Base-by-base conservation (phyloP, 73 alveolate species). In the Paramecium caudatum region DNA sequence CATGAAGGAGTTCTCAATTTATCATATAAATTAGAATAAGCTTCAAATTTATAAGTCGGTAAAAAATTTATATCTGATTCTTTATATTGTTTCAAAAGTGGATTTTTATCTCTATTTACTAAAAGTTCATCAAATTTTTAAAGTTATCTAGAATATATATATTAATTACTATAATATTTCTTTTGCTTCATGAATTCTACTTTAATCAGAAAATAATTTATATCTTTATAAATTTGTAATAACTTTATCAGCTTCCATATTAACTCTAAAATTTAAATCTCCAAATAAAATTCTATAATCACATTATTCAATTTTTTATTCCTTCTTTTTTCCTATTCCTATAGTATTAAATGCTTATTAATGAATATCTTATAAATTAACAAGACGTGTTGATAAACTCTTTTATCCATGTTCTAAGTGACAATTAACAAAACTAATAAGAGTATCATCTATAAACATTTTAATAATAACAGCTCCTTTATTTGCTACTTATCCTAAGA, bases 241-340 rank as follows among this genome's bases (percentile, higher is more conserved):
- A 0, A 45, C 46, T 21, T 37, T 21, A 5, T 74, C 88, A 21
- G 68, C 47, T 41, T 74, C 88, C 2, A 41, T 10, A 4, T 19
- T 27, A 5, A 74, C 13, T 74, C 87, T 33, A 41, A 86, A 86
- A 19, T 78, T 78, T 5, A 86, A 21, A 86, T 86, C 90, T 0
- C 93, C 93, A 19, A 86, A 37, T 37, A 86, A 48, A 21, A 86
- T 63, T 62, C 80, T 21, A 65, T 86, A 86, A 86, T 86, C 93
- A 62, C 82, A 41, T 34, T 47, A 62, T 27, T 86, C 93, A 25
- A 86, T 62, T 41, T 41, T 86, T 36, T 86, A 81, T 39, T 86
- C 93, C 55, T 86, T 86, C 46, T 55, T 86, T 36, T 86, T 86
- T 12, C 93, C 93, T 15, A 86, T 78, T 10, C 90, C 93, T 19